phyloP scores from a whole-genome alignment of 1,284 basidiomycete genomes.

The Coriolopsis trogii region DNA sequence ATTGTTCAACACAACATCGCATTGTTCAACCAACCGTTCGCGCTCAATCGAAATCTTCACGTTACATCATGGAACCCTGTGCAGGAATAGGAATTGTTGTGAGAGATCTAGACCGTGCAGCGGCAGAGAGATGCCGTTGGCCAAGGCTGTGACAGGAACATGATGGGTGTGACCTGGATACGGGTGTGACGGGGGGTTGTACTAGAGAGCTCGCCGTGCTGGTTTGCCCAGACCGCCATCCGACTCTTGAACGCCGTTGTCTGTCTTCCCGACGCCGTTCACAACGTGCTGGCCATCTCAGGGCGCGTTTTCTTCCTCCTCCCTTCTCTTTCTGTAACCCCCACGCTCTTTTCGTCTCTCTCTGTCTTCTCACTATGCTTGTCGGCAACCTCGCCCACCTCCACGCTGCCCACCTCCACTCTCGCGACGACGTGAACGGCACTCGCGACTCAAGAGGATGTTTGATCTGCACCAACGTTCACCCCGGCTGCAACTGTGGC shows the following conservation, averaged over 20 bases:
- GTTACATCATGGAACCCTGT: too few species aligned
- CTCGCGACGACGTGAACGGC: conserved; percentile 38
- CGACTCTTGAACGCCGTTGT: conserved; percentile 23
- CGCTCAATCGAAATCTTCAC: too few species aligned
- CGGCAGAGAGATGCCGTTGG: too few species aligned
- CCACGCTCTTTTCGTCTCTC: conserved; percentile 38
- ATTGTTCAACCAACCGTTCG: conserved; percentile 10
- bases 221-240: conserved; percentile 11
- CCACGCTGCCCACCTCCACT: conserved; percentile 43
- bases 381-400: conserved; percentile 44
- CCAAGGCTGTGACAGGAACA: conserved; percentile 21
- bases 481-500: conserved; percentile 55
- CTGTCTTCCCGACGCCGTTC: conserved; percentile 30
- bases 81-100: too few species aligned
- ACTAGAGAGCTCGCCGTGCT: background rate
- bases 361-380: conserved; percentile 45
- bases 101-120: too few species aligned
- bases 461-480: conserved; percentile 36
- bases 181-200: conserved; percentile 7
- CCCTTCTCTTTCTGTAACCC: conserved; percentile 25
- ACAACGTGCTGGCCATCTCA: conserved; percentile 38
- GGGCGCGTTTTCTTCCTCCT: conserved; percentile 26
- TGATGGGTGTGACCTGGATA: conserved; percentile 21
- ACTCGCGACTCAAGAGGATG: conserved; percentile 28
- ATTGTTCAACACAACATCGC: conserved; percentile 23